A percentile compares a stretch with the other conserved stretches of the same genome.
phyloP scores from a whole-genome alignment of 1,139 yeast species.

The Suhomyces choctaworum region DNA sequence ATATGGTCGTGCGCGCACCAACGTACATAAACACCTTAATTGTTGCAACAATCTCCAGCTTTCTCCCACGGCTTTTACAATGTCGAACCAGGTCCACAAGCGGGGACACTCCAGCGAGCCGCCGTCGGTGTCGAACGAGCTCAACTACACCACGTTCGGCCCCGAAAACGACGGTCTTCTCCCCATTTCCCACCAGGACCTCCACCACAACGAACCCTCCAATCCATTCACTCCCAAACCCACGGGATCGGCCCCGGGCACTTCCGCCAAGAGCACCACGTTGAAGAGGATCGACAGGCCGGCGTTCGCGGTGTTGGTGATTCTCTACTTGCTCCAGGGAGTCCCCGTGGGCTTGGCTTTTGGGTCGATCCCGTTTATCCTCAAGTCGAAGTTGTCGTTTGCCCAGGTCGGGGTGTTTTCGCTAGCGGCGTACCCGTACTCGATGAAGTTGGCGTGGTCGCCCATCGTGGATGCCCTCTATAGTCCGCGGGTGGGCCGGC shows the following conservation, averaged over 20 bases:
- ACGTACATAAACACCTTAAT: not conserved
- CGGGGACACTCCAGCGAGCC: conserved; percentile 20
- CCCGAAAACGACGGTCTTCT: conserved; percentile 39
- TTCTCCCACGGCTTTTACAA: not conserved
- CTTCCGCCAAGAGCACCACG: conserved; percentile 7
- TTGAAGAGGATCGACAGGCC: conserved; percentile 50
- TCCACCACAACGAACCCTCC: conserved; percentile 16
- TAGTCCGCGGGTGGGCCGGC: conserved; percentile 65
- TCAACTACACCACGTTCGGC: conserved; percentile 27
- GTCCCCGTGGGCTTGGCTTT: conserved; percentile 95
- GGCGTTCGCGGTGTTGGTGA: conserved; percentile 69
- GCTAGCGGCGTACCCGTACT: conserved; percentile 91
- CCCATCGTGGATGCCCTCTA: conserved; percentile 93
- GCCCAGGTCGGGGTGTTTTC: conserved; percentile 90
- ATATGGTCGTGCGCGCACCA: conserved; percentile 1
- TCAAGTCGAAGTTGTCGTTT: conserved; percentile 79
- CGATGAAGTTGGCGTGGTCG: conserved; percentile 89
- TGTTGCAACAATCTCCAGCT: not conserved
- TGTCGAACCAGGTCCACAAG: conserved; percentile 18
- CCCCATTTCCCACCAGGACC: conserved; percentile 32
- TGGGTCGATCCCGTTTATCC: conserved; percentile 90
- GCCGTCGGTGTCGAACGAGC: conserved; percentile 17
- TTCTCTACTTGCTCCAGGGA: conserved; percentile 84
- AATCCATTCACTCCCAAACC: conserved; percentile 8
- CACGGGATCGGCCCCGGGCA: conserved; percentile 2